Evolutionary conservation across 2,329 filamentous ascomycete species (phyloP), one percentile per base, ranked within the genome.

Genomic region (Chaetomiaceae sp.): DNA sequence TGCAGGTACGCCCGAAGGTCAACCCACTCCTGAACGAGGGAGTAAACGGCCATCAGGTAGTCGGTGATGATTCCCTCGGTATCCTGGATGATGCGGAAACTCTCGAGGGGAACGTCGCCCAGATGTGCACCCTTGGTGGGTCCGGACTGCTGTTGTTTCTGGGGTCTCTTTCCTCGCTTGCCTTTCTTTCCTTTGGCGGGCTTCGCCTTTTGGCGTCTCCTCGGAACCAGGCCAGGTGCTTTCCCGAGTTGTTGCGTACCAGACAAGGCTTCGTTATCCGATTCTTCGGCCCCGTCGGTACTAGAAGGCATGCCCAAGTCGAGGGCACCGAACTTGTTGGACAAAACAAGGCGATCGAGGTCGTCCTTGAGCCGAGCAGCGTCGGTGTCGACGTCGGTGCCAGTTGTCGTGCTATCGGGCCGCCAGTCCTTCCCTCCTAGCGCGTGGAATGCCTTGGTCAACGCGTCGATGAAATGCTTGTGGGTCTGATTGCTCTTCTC

Each of bases 1-100:
- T 77, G 75, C 1, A 73, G 44, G 38, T 68, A 68, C 17, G 46
- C 22, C n/a, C 77, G 68, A 25, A 78, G 65, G 0, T 67, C 60
- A 0, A 61, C 55, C 69, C 70, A 74, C 51, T 78, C 68, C 7
- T 53, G 46, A 3, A 68, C 53, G 6, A 76, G 56, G 0, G 66
- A 65, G 51, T 72, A 73, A 3, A 70, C 67, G 17, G 75, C 75
- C 56, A 78, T 69, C 22, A 75, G 53, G 59, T 75, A 77, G 12
- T 76, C 71, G 0, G 71, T 72, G 6, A 68, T 48, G 15, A 68
- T 58, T 1, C 65, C 69, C 19, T 66, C 66, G 3, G 66, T 58
- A 45, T 70, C 69, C 37, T 74, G 67, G 34, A 75, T 71, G 47
- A 78, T 71, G 22, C 67, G 66, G 57, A 72, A 76, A 46, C 67